Conservation (phyloP, 768 basidiomycete species). For the Scleroderma bovista region DNA sequence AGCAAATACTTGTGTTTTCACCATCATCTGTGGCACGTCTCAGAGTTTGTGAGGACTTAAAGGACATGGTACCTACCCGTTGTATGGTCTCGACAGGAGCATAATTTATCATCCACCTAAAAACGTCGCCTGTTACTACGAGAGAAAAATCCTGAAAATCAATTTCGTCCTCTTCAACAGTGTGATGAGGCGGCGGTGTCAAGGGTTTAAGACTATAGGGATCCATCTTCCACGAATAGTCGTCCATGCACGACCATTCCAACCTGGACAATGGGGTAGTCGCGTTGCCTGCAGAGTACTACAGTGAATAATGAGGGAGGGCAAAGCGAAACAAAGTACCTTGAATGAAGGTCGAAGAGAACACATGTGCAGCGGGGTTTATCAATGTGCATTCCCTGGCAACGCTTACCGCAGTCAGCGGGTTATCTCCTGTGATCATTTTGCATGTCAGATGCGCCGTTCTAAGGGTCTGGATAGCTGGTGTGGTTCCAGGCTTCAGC, state of each 20-base stretch:
- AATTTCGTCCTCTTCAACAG: slow-evolving; percentile 64
- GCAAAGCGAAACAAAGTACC: slow-evolving; percentile 37
- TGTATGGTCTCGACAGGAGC: slow-evolving; percentile 92
- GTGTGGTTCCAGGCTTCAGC: slow-evolving; percentile 85
- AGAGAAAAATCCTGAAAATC: slow-evolving; percentile 86
- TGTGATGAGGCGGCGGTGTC: slow-evolving; percentile 62
- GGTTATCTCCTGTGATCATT: slow-evolving; percentile 99
- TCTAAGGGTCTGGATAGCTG: slow-evolving; percentile 84
- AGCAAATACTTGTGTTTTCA: slow-evolving; percentile 94
- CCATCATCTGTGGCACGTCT: slow-evolving; percentile 72
- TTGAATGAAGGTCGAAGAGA: slow-evolving; percentile 70
- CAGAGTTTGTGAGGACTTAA: slow-evolving; percentile 1
- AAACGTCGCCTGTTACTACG: slow-evolving; percentile 91
- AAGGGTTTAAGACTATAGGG: slow-evolving; percentile 82
- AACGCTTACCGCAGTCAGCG: slow-evolving; percentile 93
- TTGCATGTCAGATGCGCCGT: slow-evolving; percentile 88
- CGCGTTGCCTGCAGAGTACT: slow-evolving; percentile 43
- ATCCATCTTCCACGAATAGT: slow-evolving; percentile 79
- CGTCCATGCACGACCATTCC: slow-evolving; percentile 92
- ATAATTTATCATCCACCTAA: slow-evolving; percentile 97
- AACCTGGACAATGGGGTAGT: slow-evolving; percentile 53
- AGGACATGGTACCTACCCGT: slow-evolving; percentile 43
- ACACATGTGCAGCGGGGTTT: slow-evolving; percentile 84
- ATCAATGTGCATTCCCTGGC: slow-evolving; percentile 91
- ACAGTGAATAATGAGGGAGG: background rate